These are phyloP conservation scores for Fusarium denticulatum DNA, from an alignment of 2,329 filamentous ascomycete genomes.

Conservation along the genomic window DNA sequence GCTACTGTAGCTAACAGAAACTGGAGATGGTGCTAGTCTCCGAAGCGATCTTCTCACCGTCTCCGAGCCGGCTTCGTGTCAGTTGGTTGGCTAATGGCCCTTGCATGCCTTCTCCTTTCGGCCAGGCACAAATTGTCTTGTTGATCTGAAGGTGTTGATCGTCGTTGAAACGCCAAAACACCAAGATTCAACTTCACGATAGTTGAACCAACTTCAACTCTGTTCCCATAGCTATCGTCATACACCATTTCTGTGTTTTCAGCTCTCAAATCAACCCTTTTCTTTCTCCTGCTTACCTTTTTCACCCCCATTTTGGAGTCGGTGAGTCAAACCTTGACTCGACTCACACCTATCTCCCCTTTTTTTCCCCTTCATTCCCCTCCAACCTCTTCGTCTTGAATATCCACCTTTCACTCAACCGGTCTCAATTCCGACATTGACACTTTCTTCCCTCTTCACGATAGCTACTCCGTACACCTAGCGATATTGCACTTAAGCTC, in stretches of 20 bases:
- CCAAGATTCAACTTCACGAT: slow-evolving; percentile 25
- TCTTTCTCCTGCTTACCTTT: not conserved
- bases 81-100: slow-evolving; percentile 34
- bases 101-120: slow-evolving; percentile 34
- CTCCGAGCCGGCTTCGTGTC: slow-evolving; percentile 18
- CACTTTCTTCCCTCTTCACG: slow-evolving; percentile 7
- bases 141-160: not conserved
- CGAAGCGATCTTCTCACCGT: slow-evolving; percentile 28
- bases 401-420: slow-evolving; percentile 23
- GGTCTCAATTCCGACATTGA: slow-evolving; percentile 32
- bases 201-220: not conserved
- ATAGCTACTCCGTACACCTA: slow-evolving; percentile 12
- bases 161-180: slow-evolving; percentile 20
- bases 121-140: slow-evolving; percentile 8
- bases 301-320: slow-evolving; percentile 1
- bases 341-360: slow-evolving; percentile 13
- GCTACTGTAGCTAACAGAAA: slow-evolving; percentile 14
- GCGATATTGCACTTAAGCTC: slow-evolving; percentile 25
- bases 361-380: not conserved
- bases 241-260: not conserved
- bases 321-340: slow-evolving; percentile 15
- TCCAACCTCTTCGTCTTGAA: slow-evolving; percentile 34
- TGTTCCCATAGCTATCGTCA: not conserved
- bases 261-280: not conserved
- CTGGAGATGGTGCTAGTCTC: slow-evolving; percentile 28